A percentile compares a stretch with the other conserved stretches of the same genome.
These are phyloP conservation scores for Fragaria ananassa DNA, from an alignment of 306 rosid species.

Conservation along the genomic window DNA sequence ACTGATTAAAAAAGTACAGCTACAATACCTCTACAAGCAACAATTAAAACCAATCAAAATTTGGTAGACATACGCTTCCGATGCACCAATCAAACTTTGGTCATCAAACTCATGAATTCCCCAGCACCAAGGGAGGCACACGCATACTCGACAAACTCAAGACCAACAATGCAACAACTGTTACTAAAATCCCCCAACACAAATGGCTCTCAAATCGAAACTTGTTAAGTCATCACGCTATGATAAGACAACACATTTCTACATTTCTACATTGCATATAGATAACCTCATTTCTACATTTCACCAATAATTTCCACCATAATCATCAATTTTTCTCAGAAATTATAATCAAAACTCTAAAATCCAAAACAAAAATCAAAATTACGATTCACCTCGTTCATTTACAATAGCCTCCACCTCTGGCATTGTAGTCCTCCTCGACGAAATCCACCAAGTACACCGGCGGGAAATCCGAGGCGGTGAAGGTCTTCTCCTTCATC, in stretches of 20 bases:
- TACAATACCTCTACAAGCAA: neutral
- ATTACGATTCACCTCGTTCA: conserved; percentile 11
- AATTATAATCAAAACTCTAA: neutral
- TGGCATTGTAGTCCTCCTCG: conserved; percentile 64
- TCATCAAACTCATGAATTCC: neutral
- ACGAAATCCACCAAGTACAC: conserved; percentile 52
- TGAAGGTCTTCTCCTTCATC: conserved; percentile 53
- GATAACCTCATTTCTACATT: neutral
- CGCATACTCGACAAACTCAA: neutral
- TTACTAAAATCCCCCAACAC: neutral
- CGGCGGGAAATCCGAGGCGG: conserved; percentile 58
- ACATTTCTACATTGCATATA: conserved; percentile 3
- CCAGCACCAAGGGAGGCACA: neutral
- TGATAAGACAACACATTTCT: neutral
- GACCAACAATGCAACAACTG: neutral
- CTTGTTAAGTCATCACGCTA: neutral
- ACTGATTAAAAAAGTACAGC: neutral
- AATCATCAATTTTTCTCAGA: neutral
- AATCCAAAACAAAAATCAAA: neutral
- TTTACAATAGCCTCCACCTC: conserved; percentile 88
- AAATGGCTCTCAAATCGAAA: neutral
- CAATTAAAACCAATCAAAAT: neutral
- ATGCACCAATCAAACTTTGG: neutral
- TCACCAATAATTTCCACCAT: neutral
- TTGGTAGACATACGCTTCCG: neutral